Conservation (phyloP, 1,139 yeast genomes). For the Saccharomyces hybrid region DNA sequence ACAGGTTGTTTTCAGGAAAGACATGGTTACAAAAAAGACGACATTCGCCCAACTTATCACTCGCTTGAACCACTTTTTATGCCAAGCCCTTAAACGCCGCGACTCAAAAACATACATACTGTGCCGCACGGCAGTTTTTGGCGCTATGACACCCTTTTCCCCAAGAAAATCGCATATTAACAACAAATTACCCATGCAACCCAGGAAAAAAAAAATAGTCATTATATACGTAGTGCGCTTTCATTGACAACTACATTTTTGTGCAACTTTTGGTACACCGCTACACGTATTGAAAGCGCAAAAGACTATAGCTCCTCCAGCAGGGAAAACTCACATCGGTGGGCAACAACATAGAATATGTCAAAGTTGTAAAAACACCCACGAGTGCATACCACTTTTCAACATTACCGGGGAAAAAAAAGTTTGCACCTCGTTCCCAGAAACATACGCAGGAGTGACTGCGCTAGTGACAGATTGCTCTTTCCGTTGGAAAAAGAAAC, state of each 20-base stretch:
- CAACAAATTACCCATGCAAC: neutral
- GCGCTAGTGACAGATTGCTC: neutral
- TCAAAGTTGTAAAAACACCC: neutral
- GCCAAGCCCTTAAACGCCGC: neutral
- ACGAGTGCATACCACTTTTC: neutral
- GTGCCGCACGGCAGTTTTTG: neutral
- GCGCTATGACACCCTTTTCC: neutral
- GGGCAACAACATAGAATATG: neutral
- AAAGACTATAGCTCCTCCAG: too few relatives aligned
- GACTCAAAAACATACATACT: neutral
- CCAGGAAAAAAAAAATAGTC: neutral
- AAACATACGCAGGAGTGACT: neutral
- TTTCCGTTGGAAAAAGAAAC: neutral
- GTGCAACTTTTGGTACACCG: neutral
- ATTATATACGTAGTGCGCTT: too few relatives aligned
- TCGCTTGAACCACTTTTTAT: neutral
- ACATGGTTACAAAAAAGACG: neutral
- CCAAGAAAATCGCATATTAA: neutral
- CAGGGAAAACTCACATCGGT: neutral
- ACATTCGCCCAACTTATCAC: neutral
- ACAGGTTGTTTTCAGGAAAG: neutral
- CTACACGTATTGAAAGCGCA: neutral
- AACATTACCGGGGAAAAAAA: neutral
- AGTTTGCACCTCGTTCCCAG: neutral
- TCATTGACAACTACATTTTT: neutral